Evolutionary conservation across 2,329 filamentous ascomycete species (phyloP).

Genomic region (Fusarium annulatum): DNA sequence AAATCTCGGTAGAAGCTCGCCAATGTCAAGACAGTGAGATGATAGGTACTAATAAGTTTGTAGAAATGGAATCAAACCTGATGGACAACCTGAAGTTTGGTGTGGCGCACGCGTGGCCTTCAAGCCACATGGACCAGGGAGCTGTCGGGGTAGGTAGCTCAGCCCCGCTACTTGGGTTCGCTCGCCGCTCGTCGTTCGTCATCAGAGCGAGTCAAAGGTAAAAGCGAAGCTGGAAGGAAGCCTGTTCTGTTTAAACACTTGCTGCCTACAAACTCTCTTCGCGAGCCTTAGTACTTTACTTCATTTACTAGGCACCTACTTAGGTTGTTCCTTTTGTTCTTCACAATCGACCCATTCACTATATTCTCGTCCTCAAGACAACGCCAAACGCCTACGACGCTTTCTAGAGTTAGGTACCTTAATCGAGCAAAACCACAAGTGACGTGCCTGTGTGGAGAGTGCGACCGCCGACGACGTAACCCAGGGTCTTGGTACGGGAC

Average conservation of each 20-base stretch:
- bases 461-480: constrained; percentile 30
- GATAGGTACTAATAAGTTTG: background rate
- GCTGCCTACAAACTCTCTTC: background rate
- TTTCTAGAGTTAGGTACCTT: background rate
- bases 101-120: constrained; percentile 35
- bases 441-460: constrained; percentile 38
- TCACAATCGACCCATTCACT: background rate
- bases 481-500: constrained; percentile 31
- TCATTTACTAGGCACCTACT: background rate
- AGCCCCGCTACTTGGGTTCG: constrained; percentile 31
- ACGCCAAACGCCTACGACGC: constrained; percentile 8
- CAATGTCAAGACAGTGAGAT: background rate
- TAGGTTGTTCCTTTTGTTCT: background rate
- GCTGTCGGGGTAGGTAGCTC: constrained; percentile 19
- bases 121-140: constrained; percentile 22
- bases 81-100: background rate
- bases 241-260: constrained; percentile 24
- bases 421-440: constrained; percentile 10
- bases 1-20: background rate
- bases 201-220: constrained; percentile 23
- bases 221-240: constrained; percentile 14
- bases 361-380: background rate
- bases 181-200: constrained; percentile 34
- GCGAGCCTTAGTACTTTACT: background rate
- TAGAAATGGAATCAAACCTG: background rate